A percentile compares a stretch with the other conserved stretches of the same genome.
Evolutionary conservation across 208 protist genomes (phyloP).

Genomic region (Willaertia magna): DNA sequence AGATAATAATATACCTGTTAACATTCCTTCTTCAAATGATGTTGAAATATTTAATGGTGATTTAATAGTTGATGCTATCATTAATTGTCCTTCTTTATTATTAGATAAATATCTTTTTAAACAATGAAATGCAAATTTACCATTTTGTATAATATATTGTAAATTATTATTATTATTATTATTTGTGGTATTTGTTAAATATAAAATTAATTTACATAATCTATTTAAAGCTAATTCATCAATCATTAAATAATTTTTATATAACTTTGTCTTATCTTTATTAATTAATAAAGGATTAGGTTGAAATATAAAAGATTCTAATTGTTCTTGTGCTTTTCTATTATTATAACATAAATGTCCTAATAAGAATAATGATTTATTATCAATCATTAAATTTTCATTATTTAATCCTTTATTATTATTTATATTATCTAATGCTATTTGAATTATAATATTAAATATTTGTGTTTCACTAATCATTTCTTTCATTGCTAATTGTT

Average conservation of each 20-base stretch:
- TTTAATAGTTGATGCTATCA: slow-evolving; percentile 6
- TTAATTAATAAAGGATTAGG: no score
- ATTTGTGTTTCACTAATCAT: neutral
- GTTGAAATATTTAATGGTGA: neutral
- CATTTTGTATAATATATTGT: neutral
- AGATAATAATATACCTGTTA: neutral
- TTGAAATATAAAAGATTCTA: neutral
- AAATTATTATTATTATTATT: neutral
- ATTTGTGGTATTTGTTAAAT: neutral
- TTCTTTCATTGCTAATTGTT: neutral
- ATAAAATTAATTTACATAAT: neutral
- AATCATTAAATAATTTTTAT: neutral
- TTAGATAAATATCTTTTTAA: neutral
- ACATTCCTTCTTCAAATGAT: neutral
- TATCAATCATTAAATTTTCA: neutral
- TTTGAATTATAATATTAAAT: neutral
- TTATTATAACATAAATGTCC: neutral
- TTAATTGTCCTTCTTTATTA: slow-evolving; percentile 3
- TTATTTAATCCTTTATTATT: no score
- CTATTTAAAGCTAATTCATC: neutral
- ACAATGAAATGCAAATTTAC: neutral
- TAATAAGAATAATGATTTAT: neutral
- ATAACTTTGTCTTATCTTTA: no score
- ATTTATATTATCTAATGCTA: no score
- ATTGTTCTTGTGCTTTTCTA: neutral